Evolutionary conservation across 2,329 filamentous ascomycete species (phyloP).

Genomic region (Penicillium sp.): DNA sequence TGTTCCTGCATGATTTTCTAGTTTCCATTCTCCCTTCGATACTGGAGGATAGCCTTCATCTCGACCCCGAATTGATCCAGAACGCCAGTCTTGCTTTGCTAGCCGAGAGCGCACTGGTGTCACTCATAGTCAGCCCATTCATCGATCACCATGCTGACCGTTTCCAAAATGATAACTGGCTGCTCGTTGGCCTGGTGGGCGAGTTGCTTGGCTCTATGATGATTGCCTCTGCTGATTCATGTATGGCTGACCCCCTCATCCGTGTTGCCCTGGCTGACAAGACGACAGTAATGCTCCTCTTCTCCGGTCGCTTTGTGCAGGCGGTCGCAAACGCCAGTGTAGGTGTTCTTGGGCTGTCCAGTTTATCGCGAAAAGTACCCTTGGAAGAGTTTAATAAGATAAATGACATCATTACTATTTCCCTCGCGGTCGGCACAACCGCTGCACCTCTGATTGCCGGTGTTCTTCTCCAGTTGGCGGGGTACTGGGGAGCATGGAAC

Average conservation of each 20-base stretch:
- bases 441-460: conserved; percentile 30
- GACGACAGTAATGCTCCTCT: conserved; percentile 10
- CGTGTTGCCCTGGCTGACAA: background rate
- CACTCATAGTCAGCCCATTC: conserved; percentile 20
- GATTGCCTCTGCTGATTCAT: background rate
- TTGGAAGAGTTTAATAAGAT: background rate
- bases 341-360: conserved; percentile 4
- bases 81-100: conserved; percentile 26
- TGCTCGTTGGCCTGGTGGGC: conserved; percentile 21
- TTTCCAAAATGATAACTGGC: conserved; percentile 18
- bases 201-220: conserved; percentile 24
- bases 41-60: background rate
- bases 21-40: background rate
- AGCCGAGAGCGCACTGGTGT: conserved; percentile 24
- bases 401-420: background rate
- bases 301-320: background rate
- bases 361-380: background rate
- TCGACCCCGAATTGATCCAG: conserved; percentile 18
- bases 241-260: background rate
- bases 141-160: conserved; percentile 26
- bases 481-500: conserved; percentile 33
- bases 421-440: conserved; percentile 27
- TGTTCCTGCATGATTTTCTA: background rate
- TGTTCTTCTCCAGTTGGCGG: conserved; percentile 25
- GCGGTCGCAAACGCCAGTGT: background rate